Evolutionary conservation across 352 stramenopile genomes (phyloP).

Genomic region (Hyaloperonospora brassicae): DNA sequence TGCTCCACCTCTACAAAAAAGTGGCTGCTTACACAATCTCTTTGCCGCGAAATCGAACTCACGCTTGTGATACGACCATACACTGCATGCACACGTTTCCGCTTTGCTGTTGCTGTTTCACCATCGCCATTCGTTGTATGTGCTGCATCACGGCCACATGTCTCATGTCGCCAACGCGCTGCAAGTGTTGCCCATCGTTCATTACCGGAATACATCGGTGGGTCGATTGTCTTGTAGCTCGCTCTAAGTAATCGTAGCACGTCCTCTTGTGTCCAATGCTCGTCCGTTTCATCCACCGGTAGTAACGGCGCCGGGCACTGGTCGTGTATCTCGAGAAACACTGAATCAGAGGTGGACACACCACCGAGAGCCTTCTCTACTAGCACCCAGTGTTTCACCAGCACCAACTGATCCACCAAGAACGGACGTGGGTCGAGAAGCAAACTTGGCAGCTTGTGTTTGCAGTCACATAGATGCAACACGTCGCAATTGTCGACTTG

Average conservation of each 20-base stretch:
- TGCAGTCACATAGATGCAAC: conserved; percentile 34
- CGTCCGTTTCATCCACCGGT: conserved; percentile 2
- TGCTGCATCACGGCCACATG: background rate
- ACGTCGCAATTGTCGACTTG: conserved; percentile 12
- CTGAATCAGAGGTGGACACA: conserved; percentile 2
- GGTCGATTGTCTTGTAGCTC: conserved; percentile 32
- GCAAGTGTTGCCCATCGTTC: conserved; percentile 20
- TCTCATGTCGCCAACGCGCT: background rate
- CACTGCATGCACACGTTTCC: conserved; percentile 29
- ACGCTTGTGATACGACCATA: conserved; percentile 44
- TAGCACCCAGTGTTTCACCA: conserved; percentile 53
- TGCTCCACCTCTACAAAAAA: conserved; percentile 63
- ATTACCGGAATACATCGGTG: conserved; percentile 36
- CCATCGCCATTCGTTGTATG: background rate
- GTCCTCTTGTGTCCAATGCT: conserved; percentile 12
- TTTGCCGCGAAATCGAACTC: conserved; percentile 47
- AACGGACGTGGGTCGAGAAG: conserved; percentile 32
- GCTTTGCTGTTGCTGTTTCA: conserved; percentile 11
- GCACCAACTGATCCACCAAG: conserved; percentile 40
- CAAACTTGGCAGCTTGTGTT: conserved; percentile 21
- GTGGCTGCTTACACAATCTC: conserved; percentile 30
- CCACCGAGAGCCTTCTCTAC: conserved; percentile 24
- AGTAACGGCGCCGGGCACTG: conserved; percentile 10
- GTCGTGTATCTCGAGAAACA: conserved; percentile 40
- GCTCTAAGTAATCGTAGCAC: conserved; percentile 23